Evolutionary conservation across 2,329 filamentous ascomycete genomes (phyloP), one percentile per base, ranked within the genome.

Genomic region (Penicillium expansum): DNA sequence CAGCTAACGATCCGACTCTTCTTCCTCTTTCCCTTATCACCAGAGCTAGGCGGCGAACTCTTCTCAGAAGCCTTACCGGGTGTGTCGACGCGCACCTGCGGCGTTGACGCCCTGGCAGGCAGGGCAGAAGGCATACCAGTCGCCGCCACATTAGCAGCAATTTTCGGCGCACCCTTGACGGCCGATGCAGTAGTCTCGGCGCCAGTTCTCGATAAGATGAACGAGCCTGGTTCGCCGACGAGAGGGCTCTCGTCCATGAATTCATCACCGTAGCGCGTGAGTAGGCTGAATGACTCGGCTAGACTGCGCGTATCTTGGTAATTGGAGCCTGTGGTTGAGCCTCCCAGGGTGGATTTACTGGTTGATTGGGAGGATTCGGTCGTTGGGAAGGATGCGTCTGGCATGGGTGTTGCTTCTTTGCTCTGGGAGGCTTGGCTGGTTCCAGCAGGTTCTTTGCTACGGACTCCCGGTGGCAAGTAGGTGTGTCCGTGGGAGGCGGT

Each of bases 221-320:
- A 86, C 5, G 79, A 80, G 30, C 85, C 85, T 0, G 86, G 85
- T 67, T 87, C 85, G 47, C 85, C 85, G 8, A 81, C 75, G 14
- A 88, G 72, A 0, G 85, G 84, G 58, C 82, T 85, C 64, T 87
- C 84, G 67, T 88, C 85, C 76, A 84, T 84, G 71, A 79, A 87
- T 60, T 87, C 85, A 61, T 84, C 79, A 14, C 79, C 82, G 65
- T 83, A 86, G 8, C 74, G 73, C 13, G 81, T 73, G 24, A 80
- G 78, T 33, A 86, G 75, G 35, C 69, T 72, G 51, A 84, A 77
- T 9, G 82, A 81, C 20, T 81, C 76, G 18, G 71, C 72, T 2
- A 80, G 67, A n/a, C 69, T 76, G 35, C 73, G 73, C 8, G 71
- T 71, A 57, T 78, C 74, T 39, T 75, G 71, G 20, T 68, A 64